phyloP scores from a whole-genome alignment of 1,139 yeast species.

The Yamadazyma mexicana region DNA sequence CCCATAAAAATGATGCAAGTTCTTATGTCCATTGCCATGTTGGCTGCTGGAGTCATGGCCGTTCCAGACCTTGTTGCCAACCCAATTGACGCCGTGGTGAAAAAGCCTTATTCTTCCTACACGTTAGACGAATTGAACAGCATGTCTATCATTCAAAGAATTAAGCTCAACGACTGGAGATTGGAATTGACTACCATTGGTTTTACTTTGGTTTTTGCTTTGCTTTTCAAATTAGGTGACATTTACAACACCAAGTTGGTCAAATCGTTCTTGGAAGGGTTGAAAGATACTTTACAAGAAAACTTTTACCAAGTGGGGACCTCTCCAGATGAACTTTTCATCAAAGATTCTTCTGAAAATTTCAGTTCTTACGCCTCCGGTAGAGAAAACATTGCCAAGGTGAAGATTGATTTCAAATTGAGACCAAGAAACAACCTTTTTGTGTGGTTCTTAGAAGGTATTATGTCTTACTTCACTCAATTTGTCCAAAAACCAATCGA shows the following conservation, averaged over 20 bases:
- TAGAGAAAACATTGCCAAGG: constrained; percentile 68
- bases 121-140: constrained; percentile 52
- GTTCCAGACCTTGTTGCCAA: constrained; percentile 3
- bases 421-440: constrained; percentile 80
- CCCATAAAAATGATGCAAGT: constrained; percentile 6
- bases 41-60: constrained; percentile 6
- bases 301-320: constrained; percentile 86
- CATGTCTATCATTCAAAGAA: constrained; percentile 52
- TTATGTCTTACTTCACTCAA: constrained; percentile 55
- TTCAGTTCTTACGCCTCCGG: constrained; percentile 87
- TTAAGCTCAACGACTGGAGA: constrained; percentile 66
- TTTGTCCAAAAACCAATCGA: constrained; percentile 57
- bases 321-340: constrained; percentile 44
- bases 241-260: constrained; percentile 58
- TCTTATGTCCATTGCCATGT: constrained; percentile 9
- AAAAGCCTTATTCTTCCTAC: constrained; percentile 31
- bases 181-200: constrained; percentile 62
- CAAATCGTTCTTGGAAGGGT: constrained; percentile 45
- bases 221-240: constrained; percentile 59
- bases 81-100: constrained; percentile 4
- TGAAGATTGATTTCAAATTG: constrained; percentile 62
- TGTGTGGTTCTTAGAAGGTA: constrained; percentile 57
- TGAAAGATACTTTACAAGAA: constrained; percentile 48
- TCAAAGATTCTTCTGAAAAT: constrained; percentile 70
- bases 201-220: constrained; percentile 45